Percentiles rank a stretch among this genome's conserved stretches.
phyloP scores from a whole-genome alignment of 2,329 filamentous ascomycete genomes.

The Domatiomyces globalis region DNA sequence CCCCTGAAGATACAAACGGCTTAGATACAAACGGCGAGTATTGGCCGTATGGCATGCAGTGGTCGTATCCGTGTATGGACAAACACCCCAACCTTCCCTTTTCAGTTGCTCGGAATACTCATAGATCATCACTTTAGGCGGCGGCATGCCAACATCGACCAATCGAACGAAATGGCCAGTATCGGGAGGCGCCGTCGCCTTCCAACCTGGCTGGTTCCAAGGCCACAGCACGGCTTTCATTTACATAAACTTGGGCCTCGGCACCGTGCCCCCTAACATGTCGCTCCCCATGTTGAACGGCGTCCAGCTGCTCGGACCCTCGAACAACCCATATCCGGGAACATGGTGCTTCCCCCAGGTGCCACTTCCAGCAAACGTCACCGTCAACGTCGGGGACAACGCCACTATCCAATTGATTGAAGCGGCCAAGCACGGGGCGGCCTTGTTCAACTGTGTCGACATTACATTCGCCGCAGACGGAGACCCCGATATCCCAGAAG shows the following conservation, averaged over 20 bases:
- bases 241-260: conserved; percentile 84
- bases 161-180: conserved; percentile 92
- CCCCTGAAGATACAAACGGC: conserved; percentile 31
- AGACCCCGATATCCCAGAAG: conserved; percentile 48
- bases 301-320: conserved; percentile 71
- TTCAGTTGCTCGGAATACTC: conserved; percentile 1
- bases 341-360: conserved; percentile 83
- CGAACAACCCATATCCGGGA: conserved; percentile 72
- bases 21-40: conserved; percentile 32
- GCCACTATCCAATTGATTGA: conserved; percentile 85
- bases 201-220: conserved; percentile 93
- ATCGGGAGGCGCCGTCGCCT: conserved; percentile 67
- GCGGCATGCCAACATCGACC: conserved; percentile 58
- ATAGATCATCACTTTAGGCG: conserved; percentile 43
- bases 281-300: conserved; percentile 65
- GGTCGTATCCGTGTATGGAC: conserved; percentile 79
- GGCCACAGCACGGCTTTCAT: conserved; percentile 71
- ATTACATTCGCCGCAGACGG: conserved; percentile 67
- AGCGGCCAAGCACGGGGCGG: conserved; percentile 66
- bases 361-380: conserved; percentile 58
- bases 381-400: conserved; percentile 65
- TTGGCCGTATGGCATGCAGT: conserved; percentile 85
- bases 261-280: conserved; percentile 72
- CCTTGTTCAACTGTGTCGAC: conserved; percentile 80
- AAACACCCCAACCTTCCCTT: conserved; percentile 1